These are phyloP conservation scores for Kandelia obovata DNA, from an alignment of 345 rosid genomes.

Conservation along the genomic window DNA sequence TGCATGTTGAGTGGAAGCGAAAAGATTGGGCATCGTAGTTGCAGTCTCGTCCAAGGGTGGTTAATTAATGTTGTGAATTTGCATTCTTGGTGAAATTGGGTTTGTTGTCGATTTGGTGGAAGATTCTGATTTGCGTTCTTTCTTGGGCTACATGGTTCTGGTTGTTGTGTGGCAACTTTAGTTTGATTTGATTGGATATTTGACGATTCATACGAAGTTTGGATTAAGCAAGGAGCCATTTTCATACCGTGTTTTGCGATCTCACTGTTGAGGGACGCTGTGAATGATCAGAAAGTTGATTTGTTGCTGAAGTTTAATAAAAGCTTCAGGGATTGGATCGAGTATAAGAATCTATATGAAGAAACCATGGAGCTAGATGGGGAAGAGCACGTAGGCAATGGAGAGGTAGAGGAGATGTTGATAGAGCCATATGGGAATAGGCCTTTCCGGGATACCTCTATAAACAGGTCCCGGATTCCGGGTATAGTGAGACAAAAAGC, in stretches of 20 bases:
- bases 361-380: conserved; percentile 46
- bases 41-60: conserved; percentile 2
- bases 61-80: conserved; percentile 9
- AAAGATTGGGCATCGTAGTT: conserved; percentile 2
- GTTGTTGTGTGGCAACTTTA: neutral
- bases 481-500: conserved; percentile 79
- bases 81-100: conserved; percentile 9
- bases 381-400: conserved; percentile 35
- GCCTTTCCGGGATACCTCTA: conserved; percentile 18
- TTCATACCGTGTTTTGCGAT: neutral
- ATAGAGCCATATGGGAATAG: conserved; percentile 30
- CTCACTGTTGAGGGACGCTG: neutral
- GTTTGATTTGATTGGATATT: neutral
- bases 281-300: conserved; percentile 13
- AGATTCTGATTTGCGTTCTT: conserved; percentile 12
- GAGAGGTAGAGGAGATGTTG: conserved; percentile 52
- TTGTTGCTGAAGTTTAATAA: neutral
- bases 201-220: neutral
- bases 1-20: neutral
- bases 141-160: conserved; percentile 4
- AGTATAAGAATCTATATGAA: neutral
- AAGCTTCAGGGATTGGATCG: conserved; percentile 8
- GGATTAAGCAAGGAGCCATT: neutral
- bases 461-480: conserved; percentile 32
- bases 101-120: conserved; percentile 12